Evolutionary conservation across 2,329 filamentous ascomycete genomes (phyloP), one percentile per base, ranked within the genome.

Genomic region (Trichoderma sp.): DNA sequence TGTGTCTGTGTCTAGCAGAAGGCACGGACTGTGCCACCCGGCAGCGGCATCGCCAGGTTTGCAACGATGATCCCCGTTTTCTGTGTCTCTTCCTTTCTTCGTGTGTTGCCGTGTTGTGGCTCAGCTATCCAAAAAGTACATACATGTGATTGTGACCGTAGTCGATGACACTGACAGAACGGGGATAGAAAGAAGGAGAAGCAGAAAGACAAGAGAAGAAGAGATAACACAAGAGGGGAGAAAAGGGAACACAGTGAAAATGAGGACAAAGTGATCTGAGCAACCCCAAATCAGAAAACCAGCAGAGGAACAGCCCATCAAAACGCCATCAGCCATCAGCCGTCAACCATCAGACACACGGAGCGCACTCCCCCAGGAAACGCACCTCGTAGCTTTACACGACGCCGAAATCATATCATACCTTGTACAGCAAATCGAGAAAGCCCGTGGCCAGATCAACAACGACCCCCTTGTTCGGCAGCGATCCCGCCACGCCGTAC

Each of bases 401-500:
- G 17, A 30, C 19, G 15, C 15, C 43, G 12, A 39, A 45, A 19
- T 47, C 58, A 34, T 50, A 55, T 79, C 80, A 95, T 67, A 90
- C 89, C 82, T 96, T 96, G 78, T 97, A 97, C 77, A 97, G 76
- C 60, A 95, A 89, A 79, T 98, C 93, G 74, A 98, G 82, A 78
- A 98, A 99, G 0, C 93, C 94, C 70, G 85, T 91, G 1, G 93
- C 94, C 74, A 99, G 79, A 72, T 96, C 92, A 69, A 92, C 91
- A 39, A 99, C 93, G 41, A 99, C 89, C 70, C 90, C 92, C 85
- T 98, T 98, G 76, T 99, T 96, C 1, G 95, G 95, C 77, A 99
- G 78, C 73, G 91, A 96, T 6, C 95, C 95, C 0, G 95, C 95
- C 65, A 99, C 93, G 63, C 95, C 95, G 78, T 99, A 99, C 68